These are phyloP conservation scores for Pythium guiyangense DNA, from an alignment of 352 stramenopile species.

Conservation along the genomic window DNA sequence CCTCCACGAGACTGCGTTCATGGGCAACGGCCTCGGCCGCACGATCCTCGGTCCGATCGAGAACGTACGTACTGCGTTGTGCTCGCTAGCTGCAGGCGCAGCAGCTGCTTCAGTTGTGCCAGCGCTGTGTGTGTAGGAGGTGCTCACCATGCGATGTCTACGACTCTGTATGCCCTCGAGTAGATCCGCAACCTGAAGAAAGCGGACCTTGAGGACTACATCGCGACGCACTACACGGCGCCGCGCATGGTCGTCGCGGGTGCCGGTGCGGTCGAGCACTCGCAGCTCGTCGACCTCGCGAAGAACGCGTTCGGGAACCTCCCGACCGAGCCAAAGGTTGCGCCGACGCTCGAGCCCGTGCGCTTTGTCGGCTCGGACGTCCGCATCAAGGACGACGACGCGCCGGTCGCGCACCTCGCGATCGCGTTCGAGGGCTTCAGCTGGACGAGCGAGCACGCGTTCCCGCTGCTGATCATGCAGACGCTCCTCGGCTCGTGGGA, in stretches of 20 bases:
- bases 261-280: conserved; percentile 97
- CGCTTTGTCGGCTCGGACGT: conserved; percentile 90
- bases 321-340: conserved; percentile 67
- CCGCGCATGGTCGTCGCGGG: conserved; percentile 98
- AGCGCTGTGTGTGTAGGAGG: conserved; percentile 7
- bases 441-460: conserved; percentile 98
- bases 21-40: conserved; percentile 95
- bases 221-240: conserved; percentile 99
- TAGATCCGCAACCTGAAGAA: conserved; percentile 91
- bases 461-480: conserved; percentile 98
- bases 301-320: conserved; percentile 96
- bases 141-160: too few relatives aligned
- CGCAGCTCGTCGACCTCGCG: conserved; percentile 95
- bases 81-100: too few relatives aligned
- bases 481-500: conserved; percentile 91
- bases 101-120: too few relatives aligned
- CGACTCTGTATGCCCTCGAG: too few relatives aligned
- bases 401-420: conserved; percentile 92
- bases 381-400: conserved; percentile 86
- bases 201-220: conserved; percentile 96
- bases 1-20: conserved; percentile 98
- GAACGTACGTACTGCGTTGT: conserved; percentile 88
- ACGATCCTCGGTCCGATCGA: conserved; percentile 99
- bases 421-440: conserved; percentile 98
- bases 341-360: conserved; percentile 70